Base-by-base conservation (phyloP, 1,284 basidiomycete genomes). In the Cutaneotrichosporon curvatum region DNA sequence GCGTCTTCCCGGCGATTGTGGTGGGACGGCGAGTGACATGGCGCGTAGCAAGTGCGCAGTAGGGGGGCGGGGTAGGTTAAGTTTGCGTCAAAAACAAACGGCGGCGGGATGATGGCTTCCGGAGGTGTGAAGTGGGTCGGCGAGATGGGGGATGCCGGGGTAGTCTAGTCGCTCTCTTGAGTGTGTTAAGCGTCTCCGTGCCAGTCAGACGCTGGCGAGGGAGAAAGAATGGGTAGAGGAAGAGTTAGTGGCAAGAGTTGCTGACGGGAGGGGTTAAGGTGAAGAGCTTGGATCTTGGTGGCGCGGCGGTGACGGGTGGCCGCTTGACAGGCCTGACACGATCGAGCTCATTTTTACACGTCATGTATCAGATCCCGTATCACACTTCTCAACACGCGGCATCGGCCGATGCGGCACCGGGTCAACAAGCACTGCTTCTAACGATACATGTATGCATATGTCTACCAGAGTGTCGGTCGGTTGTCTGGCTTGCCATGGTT, bases 401-500 rank as follows among this genome's bases (percentile, higher is more conserved):
- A n/a, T n/a, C n/a, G n/a, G n/a, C n/a, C n/a, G n/a, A n/a, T n/a
- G n/a, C n/a, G n/a, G n/a, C n/a, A n/a, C n/a, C n/a, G n/a, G n/a
- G n/a, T n/a, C n/a, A n/a, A n/a, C n/a, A n/a, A n/a, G n/a, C n/a
- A n/a, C n/a, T n/a, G n/a, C n/a, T n/a, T 28, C 12, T 7, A 7
- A 28, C 12, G 25, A 12, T 34, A 6, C n/a, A 34, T 43, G 18
- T 35, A 42, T 40, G 16, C 22, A 33, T 18, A 16, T 19, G 19
- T 20, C 33, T 59, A 72, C 50, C 56, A 70, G 21, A 68, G 62
- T 0, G 58, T 57, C 14, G 70, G 70, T 23, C 70, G 58, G 10
- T 67, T 67, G 47, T 71, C 63, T 20, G 68, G 54, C 52, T 66
- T 70, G 35, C 69, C 69, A 12, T 62, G 57, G 52, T 71, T 71